Evolutionary conservation across 176 grass and related monocot species (phyloP), one percentile per base, ranked within the genome.

Genomic region (Cymbopogon citratus): DNA sequence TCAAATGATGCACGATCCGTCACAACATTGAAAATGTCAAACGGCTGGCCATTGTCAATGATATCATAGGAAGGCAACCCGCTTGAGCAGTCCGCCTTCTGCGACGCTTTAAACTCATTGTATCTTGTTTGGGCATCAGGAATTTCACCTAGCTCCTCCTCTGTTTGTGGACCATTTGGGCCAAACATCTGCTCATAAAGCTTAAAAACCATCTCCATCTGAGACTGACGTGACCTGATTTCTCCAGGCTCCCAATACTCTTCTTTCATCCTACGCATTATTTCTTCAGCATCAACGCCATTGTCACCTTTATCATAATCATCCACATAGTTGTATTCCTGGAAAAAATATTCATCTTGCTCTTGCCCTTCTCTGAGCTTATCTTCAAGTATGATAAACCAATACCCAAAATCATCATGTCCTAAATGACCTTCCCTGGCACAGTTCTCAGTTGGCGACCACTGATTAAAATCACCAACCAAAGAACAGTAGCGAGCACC

Each of bases 171-270:
- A 68, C 92, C 69, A 89, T 98, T 94, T 36, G 95, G 95, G 40
- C 95, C 95, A 85, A 98, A 98, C 88, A 98, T 94, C 76, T 98
- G 90, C 84, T 98, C 95, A 62, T 94, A 98, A 77, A 98, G 84
- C 79, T 91, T 98, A 48, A 85, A 80, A 70, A 91, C 88, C 88
- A 83, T 90, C 85, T 98, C 95, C 57, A 94, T 56, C 61, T 87
- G 89, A 67, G 87, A 88, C 49, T 89, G 80, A 12, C 60, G 85
- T 62, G 88, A 83, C 86, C 56, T 78, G 36, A 98, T 1, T 77
- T 98, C 90, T 80, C 84, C 92, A 44, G 90, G 95, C 87, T 98
- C 95, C 95, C 95, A 98, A 75, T 98, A 98, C 49, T 94, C 90
- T 77, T 91, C 94, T 80, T 94, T 94, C 23, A 87, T 65, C 76